Evolutionary conservation across 208 protist genomes (phyloP).

Genomic region (Acanthamoeba triangularis): DNA sequence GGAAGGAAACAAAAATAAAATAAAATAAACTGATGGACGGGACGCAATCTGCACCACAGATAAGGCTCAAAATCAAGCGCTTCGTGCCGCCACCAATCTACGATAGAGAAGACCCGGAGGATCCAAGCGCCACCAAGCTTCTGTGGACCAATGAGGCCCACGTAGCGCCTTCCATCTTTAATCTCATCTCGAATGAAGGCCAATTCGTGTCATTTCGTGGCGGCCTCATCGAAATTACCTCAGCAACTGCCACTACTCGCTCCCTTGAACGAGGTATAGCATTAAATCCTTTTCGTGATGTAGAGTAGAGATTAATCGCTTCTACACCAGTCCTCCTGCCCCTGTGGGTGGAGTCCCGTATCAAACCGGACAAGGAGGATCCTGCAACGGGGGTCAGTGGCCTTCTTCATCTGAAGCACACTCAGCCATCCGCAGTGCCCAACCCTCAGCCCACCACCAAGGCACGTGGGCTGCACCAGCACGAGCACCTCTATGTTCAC

Average conservation of each 20-base stretch:
- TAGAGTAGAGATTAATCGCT: background rate
- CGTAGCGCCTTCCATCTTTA: conserved; percentile 2
- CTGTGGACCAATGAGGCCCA: conserved; percentile 22
- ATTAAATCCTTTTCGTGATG: no score
- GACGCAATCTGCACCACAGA: background rate
- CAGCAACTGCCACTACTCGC: background rate
- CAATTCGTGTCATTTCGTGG: conserved; percentile 3
- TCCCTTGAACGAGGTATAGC: background rate
- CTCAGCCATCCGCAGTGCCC: background rate
- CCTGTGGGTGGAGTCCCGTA: background rate
- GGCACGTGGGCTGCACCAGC: background rate
- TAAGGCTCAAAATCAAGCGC: background rate
- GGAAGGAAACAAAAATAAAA: background rate
- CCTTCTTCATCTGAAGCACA: background rate
- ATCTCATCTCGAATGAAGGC: background rate
- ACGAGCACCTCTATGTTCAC: no score
- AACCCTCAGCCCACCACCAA: background rate
- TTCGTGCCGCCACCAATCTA: background rate
- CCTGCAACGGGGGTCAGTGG: background rate
- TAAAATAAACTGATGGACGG: background rate
- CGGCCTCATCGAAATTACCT: conserved; percentile 28
- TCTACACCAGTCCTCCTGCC: background rate
- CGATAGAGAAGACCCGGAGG: background rate
- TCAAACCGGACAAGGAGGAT: background rate
- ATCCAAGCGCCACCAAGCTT: background rate